phyloP scores from a whole-genome alignment of 1,284 basidiomycete species.

The Trametes versicolor region DNA sequence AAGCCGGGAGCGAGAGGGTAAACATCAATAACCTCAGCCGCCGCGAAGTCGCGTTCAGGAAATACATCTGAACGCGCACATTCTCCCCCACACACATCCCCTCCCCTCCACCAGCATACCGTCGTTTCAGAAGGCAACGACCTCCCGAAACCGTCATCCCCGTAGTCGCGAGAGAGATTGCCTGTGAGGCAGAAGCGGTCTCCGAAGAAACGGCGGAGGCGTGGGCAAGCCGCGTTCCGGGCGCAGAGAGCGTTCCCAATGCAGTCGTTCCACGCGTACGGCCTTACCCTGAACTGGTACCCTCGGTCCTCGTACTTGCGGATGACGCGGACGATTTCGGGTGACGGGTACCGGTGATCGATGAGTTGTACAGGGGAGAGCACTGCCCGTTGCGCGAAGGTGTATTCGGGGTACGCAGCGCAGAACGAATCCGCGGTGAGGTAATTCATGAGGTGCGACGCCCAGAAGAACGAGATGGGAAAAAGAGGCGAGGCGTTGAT shows the following conservation, averaged over 20 bases:
- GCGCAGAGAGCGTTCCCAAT: background rate
- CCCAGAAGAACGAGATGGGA: slow-evolving; percentile 1
- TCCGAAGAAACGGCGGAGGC: background rate
- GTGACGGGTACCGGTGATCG: background rate
- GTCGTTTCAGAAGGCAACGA: too few relatives aligned
- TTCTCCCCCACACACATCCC: background rate
- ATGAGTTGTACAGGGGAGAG: background rate
- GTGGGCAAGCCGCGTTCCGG: background rate
- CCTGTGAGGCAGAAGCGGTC: background rate
- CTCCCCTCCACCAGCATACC: background rate
- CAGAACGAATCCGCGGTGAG: slow-evolving; percentile 3
- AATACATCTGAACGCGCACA: background rate
- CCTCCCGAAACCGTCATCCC: too few relatives aligned
- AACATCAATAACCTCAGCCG: too few relatives aligned
- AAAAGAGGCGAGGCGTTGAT: background rate
- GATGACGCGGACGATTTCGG: background rate
- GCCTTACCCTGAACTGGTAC: background rate
- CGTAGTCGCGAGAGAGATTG: too few relatives aligned
- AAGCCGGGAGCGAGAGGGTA: too few relatives aligned
- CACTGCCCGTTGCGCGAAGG: background rate
- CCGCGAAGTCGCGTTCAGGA: too few relatives aligned
- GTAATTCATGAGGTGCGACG: background rate
- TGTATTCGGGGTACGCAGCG: background rate
- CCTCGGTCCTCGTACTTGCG: background rate
- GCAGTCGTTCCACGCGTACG: background rate